These are phyloP conservation scores for Chloromonas sp. DNA, from an alignment of 163 green algal species.

Conservation along the genomic window DNA sequence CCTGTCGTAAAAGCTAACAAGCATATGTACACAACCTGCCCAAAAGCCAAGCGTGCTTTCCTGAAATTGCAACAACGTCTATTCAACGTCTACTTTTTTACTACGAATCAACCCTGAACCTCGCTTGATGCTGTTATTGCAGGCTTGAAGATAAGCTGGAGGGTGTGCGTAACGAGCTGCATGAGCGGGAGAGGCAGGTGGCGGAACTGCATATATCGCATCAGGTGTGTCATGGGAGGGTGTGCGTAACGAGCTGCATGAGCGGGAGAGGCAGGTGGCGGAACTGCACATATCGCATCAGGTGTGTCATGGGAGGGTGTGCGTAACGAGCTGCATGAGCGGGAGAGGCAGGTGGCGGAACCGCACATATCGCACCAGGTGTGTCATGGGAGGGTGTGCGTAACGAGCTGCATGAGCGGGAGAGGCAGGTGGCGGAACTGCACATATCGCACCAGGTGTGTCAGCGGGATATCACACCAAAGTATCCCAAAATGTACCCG, in stretches of 20 bases:
- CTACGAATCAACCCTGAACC: too few species aligned
- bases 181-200: slow-evolving; percentile 1
- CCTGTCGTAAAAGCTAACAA: too few species aligned
- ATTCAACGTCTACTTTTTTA: too few species aligned
- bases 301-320: neutral
- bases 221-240: slow-evolving; percentile 14
- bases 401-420: slow-evolving; percentile 15
- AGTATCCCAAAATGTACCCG: neutral
- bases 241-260: slow-evolving; percentile 11
- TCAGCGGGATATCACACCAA: neutral
- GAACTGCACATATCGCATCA: too few species aligned
- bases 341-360: slow-evolving; percentile 17
- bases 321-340: slow-evolving; percentile 11
- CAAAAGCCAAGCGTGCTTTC: too few species aligned
- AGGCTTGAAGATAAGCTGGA: slow-evolving; percentile 20
- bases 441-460: slow-evolving; percentile 31
- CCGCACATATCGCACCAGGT: slow-evolving; percentile 32
- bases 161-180: neutral
- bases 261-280: slow-evolving; percentile 9
- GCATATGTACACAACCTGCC: too few species aligned
- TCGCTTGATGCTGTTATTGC: neutral
- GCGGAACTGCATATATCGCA: slow-evolving; percentile 25
- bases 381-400: neutral
- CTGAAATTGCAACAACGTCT: too few species aligned
- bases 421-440: slow-evolving; percentile 17